phyloP scores from a whole-genome alignment of 495 filamentous ascomycete genomes.

The Pyrenopolyporus hunteri region DNA sequence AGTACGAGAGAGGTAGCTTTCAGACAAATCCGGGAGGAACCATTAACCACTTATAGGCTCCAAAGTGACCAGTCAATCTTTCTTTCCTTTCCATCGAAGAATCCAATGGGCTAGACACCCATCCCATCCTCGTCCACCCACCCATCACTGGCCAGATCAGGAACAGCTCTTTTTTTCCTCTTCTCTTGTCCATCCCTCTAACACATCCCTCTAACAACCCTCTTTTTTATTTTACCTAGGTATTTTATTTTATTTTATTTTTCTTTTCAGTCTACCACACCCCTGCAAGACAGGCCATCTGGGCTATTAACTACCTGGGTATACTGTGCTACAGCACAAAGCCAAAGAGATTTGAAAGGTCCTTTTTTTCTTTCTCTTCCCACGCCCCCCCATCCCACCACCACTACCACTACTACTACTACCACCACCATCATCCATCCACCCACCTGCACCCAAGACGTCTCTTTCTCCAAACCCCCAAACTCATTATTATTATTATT shows the following conservation, averaged over 20 bases:
- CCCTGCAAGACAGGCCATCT: conserved; percentile 20
- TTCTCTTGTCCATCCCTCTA: neutral
- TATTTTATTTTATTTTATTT: too few relatives aligned
- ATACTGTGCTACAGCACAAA: conserved; percentile 28
- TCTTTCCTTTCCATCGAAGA: conserved; percentile 22
- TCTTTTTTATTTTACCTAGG: too few relatives aligned
- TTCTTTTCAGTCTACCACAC: too few relatives aligned
- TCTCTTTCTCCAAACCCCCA: conserved; percentile 34
- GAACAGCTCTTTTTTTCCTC: conserved; percentile 29
- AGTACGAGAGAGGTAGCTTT: conserved; percentile 18
- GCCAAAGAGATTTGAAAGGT: conserved; percentile 33
- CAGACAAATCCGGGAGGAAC: conserved; percentile 13
- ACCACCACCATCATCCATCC: neutral
- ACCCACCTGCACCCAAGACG: conserved; percentile 7
- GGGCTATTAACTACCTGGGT: too few relatives aligned
- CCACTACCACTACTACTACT: too few relatives aligned
- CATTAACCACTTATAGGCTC: conserved; percentile 29
- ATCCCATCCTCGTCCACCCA: conserved; percentile 26
- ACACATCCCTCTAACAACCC: neutral
- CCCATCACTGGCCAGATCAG: conserved; percentile 40
- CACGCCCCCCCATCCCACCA: conserved; percentile 5
- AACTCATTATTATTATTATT: conserved; percentile 32
- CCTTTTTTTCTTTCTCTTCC: conserved; percentile 34
- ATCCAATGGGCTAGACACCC: conserved; percentile 32
- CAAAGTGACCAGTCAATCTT: conserved; percentile 36